phyloP scores from a whole-genome alignment of 352 stramenopile genomes.

The Bremia lactucae region DNA sequence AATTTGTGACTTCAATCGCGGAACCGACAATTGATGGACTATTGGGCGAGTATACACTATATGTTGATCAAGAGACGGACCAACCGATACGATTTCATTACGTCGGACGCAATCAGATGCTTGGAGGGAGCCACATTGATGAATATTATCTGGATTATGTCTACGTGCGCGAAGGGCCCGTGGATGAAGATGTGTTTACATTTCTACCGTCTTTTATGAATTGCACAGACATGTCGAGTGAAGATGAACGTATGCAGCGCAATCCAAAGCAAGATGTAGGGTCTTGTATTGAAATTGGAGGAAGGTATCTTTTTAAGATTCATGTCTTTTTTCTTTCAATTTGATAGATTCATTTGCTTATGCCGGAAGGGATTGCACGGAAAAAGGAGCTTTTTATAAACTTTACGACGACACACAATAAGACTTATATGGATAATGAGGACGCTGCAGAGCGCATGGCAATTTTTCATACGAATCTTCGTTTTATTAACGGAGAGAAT shows the following conservation, averaged over 20 bases:
- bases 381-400: constrained; percentile 60
- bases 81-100: constrained; percentile 80
- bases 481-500: constrained; percentile 82
- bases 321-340: constrained; percentile 1
- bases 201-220: constrained; percentile 71
- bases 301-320: constrained; percentile 2
- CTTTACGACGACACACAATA: constrained; percentile 51
- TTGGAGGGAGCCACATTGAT: constrained; percentile 83
- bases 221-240: constrained; percentile 51
- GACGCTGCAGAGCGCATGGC: constrained; percentile 44
- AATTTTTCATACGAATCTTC: constrained; percentile 74
- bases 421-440: constrained; percentile 36
- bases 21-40: constrained; percentile 50
- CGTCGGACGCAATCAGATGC: constrained; percentile 72
- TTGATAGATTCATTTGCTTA: constrained; percentile 70
- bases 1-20: constrained; percentile 50
- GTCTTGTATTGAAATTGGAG: background rate
- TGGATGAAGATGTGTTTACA: constrained; percentile 55
- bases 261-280: constrained; percentile 56
- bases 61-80: constrained; percentile 67
- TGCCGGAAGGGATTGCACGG: constrained; percentile 46
- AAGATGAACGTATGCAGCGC: constrained; percentile 36
- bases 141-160: constrained; percentile 87
- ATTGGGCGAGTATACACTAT: constrained; percentile 80
- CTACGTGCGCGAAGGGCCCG: constrained; percentile 63